These are phyloP conservation scores for Aspergillus udagawae DNA, from an alignment of 2,329 filamentous ascomycete species.

Conservation along the genomic window DNA sequence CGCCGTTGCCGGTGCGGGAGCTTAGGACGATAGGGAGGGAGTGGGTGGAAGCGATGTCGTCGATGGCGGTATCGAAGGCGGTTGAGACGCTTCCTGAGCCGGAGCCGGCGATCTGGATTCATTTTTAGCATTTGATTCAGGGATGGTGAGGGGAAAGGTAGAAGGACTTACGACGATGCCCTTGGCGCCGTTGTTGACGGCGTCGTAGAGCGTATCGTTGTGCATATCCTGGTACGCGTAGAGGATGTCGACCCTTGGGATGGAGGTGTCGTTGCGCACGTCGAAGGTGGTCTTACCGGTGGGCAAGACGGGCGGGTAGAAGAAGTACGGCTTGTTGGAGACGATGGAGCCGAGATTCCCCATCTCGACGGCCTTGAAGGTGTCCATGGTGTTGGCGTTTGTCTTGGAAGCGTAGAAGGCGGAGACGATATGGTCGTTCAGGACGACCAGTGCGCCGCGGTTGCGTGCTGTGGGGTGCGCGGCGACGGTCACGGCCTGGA, in stretches of 20 bases:
- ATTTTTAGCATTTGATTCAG: neutral
- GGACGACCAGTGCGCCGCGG: conserved; percentile 56
- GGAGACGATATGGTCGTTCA: conserved; percentile 59
- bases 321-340: conserved; percentile 58
- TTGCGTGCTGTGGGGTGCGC: conserved; percentile 42
- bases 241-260: conserved; percentile 25
- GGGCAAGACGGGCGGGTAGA: conserved; percentile 51
- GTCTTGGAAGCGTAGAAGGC: conserved; percentile 60
- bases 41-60: conserved; percentile 12
- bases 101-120: conserved; percentile 17
- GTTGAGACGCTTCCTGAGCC: conserved; percentile 20
- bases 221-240: conserved; percentile 26
- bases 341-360: conserved; percentile 57
- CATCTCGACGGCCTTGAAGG: conserved; percentile 56
- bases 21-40: conserved; percentile 20
- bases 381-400: conserved; percentile 60
- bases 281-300: conserved; percentile 36
- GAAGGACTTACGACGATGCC: conserved; percentile 20
- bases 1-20: conserved; percentile 22
- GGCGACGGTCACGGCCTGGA: conserved; percentile 57
- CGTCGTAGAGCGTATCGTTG: conserved; percentile 18
- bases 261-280: conserved; percentile 10
- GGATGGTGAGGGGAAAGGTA: neutral
- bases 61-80: conserved; percentile 13
- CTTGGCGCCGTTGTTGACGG: conserved; percentile 21